Evolutionary conservation across 768 basidiomycete species (phyloP).

Genomic region (Termitomyces sp.): DNA sequence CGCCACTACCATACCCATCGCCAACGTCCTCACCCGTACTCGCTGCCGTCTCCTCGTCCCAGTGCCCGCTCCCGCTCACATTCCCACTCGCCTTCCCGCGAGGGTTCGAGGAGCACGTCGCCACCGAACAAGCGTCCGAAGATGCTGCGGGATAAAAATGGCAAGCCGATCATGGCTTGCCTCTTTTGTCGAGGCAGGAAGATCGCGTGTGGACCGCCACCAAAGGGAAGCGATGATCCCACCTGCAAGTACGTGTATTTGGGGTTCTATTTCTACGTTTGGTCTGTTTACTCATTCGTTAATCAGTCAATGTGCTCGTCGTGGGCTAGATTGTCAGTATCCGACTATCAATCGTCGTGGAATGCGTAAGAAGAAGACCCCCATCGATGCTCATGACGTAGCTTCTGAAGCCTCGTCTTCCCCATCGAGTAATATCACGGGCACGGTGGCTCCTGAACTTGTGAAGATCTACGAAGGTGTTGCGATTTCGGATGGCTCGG

Average conservation of each 20-base stretch:
- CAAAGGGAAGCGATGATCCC: constrained; percentile 27
- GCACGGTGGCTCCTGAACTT: neutral
- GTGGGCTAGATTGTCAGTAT: neutral
- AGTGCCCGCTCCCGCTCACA: neutral
- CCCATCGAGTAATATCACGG: neutral
- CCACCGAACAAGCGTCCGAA: constrained; percentile 1
- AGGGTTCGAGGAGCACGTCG: neutral
- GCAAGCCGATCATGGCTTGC: constrained; percentile 41
- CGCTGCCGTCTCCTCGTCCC: neutral
- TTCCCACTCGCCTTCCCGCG: constrained; percentile 1
- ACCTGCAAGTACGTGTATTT: constrained; percentile 43
- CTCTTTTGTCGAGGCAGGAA: constrained; percentile 45
- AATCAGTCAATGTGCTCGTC: neutral
- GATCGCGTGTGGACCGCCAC: constrained; percentile 44
- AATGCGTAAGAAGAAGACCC: neutral
- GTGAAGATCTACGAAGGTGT: neutral
- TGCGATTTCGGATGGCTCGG: neutral
- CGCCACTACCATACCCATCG: neutral
- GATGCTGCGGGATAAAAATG: neutral
- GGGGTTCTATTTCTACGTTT: no score
- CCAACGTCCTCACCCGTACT: constrained; percentile 3
- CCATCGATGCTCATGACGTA: neutral
- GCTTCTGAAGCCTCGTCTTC: neutral
- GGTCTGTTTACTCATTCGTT: neutral
- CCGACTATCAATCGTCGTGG: neutral